Conservation (phyloP, 1,284 basidiomycete genomes). For the Gymnopus androsaceus region DNA sequence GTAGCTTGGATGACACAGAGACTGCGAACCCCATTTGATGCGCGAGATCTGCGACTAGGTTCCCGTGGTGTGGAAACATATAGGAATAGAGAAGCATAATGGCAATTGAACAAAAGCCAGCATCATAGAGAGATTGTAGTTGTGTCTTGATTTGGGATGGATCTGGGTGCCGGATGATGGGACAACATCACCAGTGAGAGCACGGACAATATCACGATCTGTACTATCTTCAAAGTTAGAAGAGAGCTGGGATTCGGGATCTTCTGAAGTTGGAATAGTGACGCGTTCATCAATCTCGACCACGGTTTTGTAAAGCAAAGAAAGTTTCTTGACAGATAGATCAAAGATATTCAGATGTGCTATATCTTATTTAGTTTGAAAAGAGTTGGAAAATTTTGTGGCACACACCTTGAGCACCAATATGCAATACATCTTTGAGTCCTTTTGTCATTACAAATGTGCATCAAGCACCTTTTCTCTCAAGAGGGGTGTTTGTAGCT, state of each 20-base stretch:
- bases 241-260: neutral
- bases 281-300: constrained; percentile 13
- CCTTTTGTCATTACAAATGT: constrained; percentile 34
- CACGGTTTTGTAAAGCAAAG: constrained; percentile 8
- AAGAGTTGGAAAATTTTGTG: neutral
- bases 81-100: constrained; percentile 7
- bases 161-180: constrained; percentile 7
- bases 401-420: constrained; percentile 1
- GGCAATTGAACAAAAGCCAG: constrained; percentile 10
- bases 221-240: neutral
- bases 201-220: constrained; percentile 1
- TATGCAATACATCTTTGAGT: constrained; percentile 30
- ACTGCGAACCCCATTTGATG: constrained; percentile 11
- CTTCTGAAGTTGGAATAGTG: constrained; percentile 6
- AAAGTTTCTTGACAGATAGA: constrained; percentile 4
- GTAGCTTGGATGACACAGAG: constrained; percentile 11
- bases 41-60: constrained; percentile 5
- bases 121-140: constrained; percentile 5
- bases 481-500: constrained; percentile 32
- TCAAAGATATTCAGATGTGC: constrained; percentile 10
- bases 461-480: constrained; percentile 31
- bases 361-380: neutral
- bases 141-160: neutral
- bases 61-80: constrained; percentile 8
- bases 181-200: constrained; percentile 9